These are phyloP conservation scores for Punctularia strigosozonata DNA, from an alignment of 768 basidiomycete genomes.

Conservation along the genomic window DNA sequence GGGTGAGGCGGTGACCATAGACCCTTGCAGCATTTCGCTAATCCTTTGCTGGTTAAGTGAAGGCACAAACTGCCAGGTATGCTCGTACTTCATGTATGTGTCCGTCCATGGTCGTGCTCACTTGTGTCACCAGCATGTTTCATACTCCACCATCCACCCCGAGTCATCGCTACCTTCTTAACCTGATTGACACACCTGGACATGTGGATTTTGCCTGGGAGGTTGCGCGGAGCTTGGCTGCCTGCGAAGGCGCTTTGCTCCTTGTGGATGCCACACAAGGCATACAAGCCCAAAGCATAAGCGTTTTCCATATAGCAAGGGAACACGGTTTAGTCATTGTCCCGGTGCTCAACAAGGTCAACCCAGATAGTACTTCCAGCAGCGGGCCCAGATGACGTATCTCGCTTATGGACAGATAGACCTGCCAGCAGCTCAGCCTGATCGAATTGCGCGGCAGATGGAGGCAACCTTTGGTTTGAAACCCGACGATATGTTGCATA, in stretches of 20 bases:
- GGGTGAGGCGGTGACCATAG: conserved; percentile 29
- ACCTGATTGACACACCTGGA: conserved; percentile 33
- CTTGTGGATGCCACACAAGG: conserved; percentile 97
- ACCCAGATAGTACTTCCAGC: neutral
- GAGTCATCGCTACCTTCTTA: neutral
- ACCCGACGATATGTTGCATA: conserved; percentile 57
- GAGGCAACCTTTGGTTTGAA: conserved; percentile 73
- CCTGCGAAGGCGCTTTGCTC: conserved; percentile 80
- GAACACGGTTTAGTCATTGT: conserved; percentile 76
- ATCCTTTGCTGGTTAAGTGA: conserved; percentile 38
- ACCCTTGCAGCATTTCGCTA: neutral
- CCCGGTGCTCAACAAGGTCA: conserved; percentile 87
- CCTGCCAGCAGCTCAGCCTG: conserved; percentile 79
- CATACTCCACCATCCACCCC: conserved; percentile 24
- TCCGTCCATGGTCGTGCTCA: conserved; percentile 6
- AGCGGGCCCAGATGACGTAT: neutral
- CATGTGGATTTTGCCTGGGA: conserved; percentile 99
- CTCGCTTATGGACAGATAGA: conserved; percentile 54
- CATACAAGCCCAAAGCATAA: conserved; percentile 94
- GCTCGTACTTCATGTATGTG: conserved; percentile 1
- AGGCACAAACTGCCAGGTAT: conserved; percentile 90
- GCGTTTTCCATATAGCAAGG: conserved; percentile 81
- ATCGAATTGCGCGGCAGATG: conserved; percentile 71
- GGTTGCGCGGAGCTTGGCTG: conserved; percentile 83
- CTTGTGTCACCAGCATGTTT: conserved; percentile 53